Conservation (phyloP, 345 rosid species). For the Syzygium jambos region DNA sequence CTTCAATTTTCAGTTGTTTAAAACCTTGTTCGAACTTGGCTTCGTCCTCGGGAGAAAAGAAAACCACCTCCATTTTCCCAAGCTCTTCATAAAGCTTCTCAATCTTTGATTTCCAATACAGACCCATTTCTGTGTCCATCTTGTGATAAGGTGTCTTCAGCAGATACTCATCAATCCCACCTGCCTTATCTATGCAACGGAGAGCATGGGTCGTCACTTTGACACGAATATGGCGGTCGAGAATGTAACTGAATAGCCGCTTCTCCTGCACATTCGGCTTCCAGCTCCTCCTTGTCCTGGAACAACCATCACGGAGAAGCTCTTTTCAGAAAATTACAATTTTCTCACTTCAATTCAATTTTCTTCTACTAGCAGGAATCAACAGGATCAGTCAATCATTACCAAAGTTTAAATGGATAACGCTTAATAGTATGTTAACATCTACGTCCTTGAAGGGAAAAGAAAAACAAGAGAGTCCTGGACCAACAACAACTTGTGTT, state of each 20-base stretch:
- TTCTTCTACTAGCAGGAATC: neutral
- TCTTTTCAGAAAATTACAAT: neutral
- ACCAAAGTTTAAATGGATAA: neutral
- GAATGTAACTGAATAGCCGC: slow-evolving; percentile 83
- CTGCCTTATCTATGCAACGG: slow-evolving; percentile 97
- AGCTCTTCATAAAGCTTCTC: slow-evolving; percentile 87
- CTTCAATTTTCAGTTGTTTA: slow-evolving; percentile 58
- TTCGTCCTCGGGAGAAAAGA: slow-evolving; percentile 69
- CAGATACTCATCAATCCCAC: slow-evolving; percentile 95
- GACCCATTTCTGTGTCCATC: slow-evolving; percentile 93
- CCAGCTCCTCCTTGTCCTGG: slow-evolving; percentile 78
- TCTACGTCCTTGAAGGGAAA: neutral
- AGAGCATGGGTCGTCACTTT: slow-evolving; percentile 89
- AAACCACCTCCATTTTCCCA: slow-evolving; percentile 64
- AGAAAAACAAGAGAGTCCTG: neutral
- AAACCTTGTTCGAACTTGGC: slow-evolving; percentile 69
- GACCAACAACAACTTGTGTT: neutral
- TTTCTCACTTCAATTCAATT: neutral
- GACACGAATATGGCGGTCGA: slow-evolving; percentile 83
- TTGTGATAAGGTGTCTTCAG: slow-evolving; percentile 89
- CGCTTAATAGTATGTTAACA: neutral
- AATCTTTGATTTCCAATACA: slow-evolving; percentile 83
- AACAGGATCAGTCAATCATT: neutral
- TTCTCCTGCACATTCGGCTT: slow-evolving; percentile 93
- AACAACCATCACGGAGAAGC: neutral